Evolutionary conservation across 768 basidiomycete genomes (phyloP).

Genomic region (Tulasnella calospora): DNA sequence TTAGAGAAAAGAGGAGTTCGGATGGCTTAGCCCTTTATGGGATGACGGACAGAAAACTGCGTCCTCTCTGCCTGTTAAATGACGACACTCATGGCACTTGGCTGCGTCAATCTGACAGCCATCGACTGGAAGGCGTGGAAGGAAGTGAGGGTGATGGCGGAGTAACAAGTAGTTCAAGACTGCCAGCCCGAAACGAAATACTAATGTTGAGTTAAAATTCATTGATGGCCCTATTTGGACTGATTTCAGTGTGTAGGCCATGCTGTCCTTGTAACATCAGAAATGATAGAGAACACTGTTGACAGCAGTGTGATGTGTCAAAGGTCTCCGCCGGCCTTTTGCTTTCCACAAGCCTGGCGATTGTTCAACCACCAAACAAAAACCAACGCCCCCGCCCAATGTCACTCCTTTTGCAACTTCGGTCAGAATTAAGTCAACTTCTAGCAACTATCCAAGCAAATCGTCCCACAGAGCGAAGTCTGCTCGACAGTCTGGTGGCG

Average conservation of each 20-base stretch:
- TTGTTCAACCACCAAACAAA: not conserved
- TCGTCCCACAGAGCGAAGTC: not conserved
- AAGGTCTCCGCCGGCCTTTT: not conserved
- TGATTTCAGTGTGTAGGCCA: not conserved
- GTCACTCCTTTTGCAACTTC: slow-evolving; percentile 3
- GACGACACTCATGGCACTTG: not conserved
- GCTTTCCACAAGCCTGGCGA: not conserved
- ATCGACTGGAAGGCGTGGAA: not conserved
- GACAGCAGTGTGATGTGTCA: not conserved
- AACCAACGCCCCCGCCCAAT: not conserved
- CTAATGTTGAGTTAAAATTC: not conserved
- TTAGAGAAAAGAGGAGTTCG: not conserved
- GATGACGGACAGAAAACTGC: not conserved
- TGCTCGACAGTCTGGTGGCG: slow-evolving; percentile 12
- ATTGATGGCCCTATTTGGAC: not conserved
- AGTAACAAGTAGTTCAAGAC: not conserved
- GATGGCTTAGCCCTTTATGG: not conserved
- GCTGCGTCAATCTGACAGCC: not conserved
- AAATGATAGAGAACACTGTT: not conserved
- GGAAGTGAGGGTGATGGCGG: not conserved
- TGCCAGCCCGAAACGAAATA: not conserved
- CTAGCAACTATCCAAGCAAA: slow-evolving; percentile 3
- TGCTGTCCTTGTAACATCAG: not conserved
- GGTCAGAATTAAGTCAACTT: not conserved
- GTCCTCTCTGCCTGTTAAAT: not conserved